Conservation (phyloP, 768 basidiomycete species). For the Suillus ampliporus region DNA sequence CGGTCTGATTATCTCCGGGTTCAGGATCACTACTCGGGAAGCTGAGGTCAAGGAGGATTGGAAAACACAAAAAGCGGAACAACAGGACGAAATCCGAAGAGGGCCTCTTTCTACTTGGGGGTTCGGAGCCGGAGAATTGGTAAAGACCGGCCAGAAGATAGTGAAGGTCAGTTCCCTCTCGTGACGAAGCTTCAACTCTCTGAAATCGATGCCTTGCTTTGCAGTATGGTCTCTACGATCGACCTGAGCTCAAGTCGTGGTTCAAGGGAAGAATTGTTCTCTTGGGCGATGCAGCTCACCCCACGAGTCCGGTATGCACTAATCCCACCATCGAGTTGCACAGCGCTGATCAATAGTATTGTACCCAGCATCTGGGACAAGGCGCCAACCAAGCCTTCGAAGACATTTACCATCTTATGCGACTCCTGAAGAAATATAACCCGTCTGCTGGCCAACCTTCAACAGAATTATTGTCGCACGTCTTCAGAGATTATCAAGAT, state of each 20-base stretch:
- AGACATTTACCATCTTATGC: constrained; percentile 43
- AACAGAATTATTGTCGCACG: constrained; percentile 30
- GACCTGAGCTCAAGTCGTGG: constrained; percentile 47
- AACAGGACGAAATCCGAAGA: constrained; percentile 23
- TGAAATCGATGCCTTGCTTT: constrained; percentile 1
- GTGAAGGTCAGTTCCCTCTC: constrained; percentile 20
- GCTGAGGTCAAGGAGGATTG: constrained; percentile 47
- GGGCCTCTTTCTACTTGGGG: constrained; percentile 25
- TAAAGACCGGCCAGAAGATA: constrained; percentile 19
- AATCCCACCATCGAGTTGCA: not conserved
- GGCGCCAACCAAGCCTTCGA: constrained; percentile 53
- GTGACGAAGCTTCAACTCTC: constrained; percentile 5
- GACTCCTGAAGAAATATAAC: constrained; percentile 39
- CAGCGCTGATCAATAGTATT: not conserved
- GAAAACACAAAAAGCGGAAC: constrained; percentile 41
- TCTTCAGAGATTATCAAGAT: constrained; percentile 42
- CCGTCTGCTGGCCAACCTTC: constrained; percentile 32
- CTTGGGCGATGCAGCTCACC: constrained; percentile 53
- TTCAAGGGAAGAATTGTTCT: constrained; percentile 47
- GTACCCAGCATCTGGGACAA: constrained; percentile 48
- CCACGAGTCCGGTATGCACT: constrained; percentile 50
- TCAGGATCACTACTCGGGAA: constrained; percentile 29
- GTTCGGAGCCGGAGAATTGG: constrained; percentile 24
- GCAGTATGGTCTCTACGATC: constrained; percentile 51
- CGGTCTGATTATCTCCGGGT: not conserved